phyloP scores from a whole-genome alignment of 495 filamentous ascomycete species.

The Xylaria sp. region DNA sequence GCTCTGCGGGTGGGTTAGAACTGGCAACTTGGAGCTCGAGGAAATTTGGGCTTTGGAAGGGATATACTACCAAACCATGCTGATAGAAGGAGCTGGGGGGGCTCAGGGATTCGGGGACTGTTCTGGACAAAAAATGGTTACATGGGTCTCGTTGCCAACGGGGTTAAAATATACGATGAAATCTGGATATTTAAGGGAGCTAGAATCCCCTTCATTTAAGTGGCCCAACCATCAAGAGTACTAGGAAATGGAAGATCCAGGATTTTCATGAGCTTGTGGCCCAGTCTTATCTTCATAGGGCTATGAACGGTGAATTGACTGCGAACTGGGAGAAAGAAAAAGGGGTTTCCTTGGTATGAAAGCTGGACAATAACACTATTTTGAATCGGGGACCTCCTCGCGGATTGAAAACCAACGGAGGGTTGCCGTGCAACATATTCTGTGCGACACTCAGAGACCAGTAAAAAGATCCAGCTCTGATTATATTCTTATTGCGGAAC shows the following conservation, averaged over 20 bases:
- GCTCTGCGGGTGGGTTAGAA: conserved; percentile 2
- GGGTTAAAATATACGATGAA: not conserved
- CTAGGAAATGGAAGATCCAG: not conserved
- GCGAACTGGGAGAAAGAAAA: not conserved
- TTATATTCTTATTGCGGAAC: too few species aligned
- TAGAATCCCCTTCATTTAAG: conserved; percentile 1
- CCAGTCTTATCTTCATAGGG: not conserved
- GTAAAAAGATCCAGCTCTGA: too few species aligned
- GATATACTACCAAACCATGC: conserved; percentile 6
- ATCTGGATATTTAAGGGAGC: not conserved
- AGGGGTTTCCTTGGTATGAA: not conserved
- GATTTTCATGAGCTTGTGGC: not conserved
- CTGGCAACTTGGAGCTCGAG: not conserved
- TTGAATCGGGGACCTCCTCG: not conserved
- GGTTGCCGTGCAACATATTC: too few species aligned
- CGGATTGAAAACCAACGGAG: not conserved
- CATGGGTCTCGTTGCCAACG: not conserved
- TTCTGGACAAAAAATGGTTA: conserved; percentile 1
- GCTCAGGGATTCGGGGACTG: not conserved
- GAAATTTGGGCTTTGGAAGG: not conserved
- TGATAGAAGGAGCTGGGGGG: not conserved
- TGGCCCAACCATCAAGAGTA: not conserved
- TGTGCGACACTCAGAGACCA: too few species aligned
- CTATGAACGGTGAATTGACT: not conserved
- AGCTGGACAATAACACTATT: not conserved